Evolutionary conservation across 140 eudicot species (phyloP), one percentile per base, ranked within the genome.

Genomic region (Anethum foeniculum): DNA sequence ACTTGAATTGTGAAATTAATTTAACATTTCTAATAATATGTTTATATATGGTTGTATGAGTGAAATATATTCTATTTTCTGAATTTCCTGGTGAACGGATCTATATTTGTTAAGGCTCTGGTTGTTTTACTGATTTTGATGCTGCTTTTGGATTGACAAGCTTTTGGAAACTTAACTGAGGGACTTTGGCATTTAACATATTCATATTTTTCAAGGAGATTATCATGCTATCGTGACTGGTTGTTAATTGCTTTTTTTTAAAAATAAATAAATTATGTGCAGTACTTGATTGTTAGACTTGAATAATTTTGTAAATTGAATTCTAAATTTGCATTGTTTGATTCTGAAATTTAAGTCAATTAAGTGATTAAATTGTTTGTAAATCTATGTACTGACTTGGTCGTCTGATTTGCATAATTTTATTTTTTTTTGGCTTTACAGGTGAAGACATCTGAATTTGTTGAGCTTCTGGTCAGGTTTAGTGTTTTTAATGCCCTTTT

Each of bases 91-190:
- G 81, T 60, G 27, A 77, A 78, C 58, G 8, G 44, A 78, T 56
- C 72, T n/a, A 14, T 30, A 38, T 38, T 12, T 34, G 15, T 51
- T 77, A 6, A 11, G 19, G 7, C 16, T 16, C 7, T 52, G 12
- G 4, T 65, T 38, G 13, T 52, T 2, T 32, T 67, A 30, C 3
- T 30, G 16, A 12, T 25, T 56, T 78, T 51, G 28, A 32, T 36
- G 15, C 13, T 41, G n/a, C 38, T 21, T 78, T 77, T 3, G 23
- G n/a, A 13, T 36, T 56, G 7, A 21, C 6, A 85, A 84, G 51
- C 83, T 90, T 51, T 38, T 88, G 83, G 88, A 88, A 77, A 56
- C 82, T 77, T 83, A 86, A 44, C 88, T 47, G 81, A 83, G 51
- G 87, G 86, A 77, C 80, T 88, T 67, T 28, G 32, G 2, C 72